phyloP scores from a whole-genome alignment of 345 rosid genomes.

The Gossypium arboreum region DNA sequence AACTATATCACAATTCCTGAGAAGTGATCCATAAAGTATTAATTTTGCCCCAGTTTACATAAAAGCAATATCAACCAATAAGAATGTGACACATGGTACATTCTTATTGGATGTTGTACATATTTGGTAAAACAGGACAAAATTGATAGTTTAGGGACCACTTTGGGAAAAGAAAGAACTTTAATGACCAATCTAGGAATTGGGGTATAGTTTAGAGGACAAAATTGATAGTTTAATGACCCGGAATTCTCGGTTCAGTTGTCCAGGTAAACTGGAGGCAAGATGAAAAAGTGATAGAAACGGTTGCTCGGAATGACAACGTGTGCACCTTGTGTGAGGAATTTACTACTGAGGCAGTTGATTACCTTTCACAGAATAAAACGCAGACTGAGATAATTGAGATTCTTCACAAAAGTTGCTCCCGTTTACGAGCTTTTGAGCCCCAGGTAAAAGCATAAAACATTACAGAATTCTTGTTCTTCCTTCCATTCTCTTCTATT shows the following conservation, averaged over 20 bases:
- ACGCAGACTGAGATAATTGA: conserved; percentile 71
- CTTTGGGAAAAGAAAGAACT: too few species aligned
- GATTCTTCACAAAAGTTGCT: conserved; percentile 56
- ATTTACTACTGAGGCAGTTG: conserved; percentile 57
- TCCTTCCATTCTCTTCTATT: background rate
- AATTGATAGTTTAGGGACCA: too few species aligned
- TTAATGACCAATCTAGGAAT: too few species aligned
- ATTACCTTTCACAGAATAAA: conserved; percentile 54
- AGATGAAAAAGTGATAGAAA: conserved; percentile 18
- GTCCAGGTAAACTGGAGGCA: conserved; percentile 25
- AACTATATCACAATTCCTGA: too few species aligned
- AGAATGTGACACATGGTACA: too few species aligned
- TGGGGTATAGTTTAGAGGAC: too few species aligned
- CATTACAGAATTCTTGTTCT: background rate
- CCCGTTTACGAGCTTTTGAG: conserved; percentile 45
- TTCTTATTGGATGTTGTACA: too few species aligned
- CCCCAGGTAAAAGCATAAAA: conserved; percentile 49
- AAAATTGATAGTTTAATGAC: conserved; percentile 8
- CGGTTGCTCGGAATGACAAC: conserved; percentile 37
- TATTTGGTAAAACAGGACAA: too few species aligned
- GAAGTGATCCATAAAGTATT: too few species aligned
- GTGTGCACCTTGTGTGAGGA: conserved; percentile 82
- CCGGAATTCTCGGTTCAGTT: conserved; percentile 24
- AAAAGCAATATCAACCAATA: too few species aligned
- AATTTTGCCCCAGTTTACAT: too few species aligned